These are phyloP conservation scores for Colletotrichum sp. DNA, from an alignment of 2,329 filamentous ascomycete genomes.

Conservation along the genomic window DNA sequence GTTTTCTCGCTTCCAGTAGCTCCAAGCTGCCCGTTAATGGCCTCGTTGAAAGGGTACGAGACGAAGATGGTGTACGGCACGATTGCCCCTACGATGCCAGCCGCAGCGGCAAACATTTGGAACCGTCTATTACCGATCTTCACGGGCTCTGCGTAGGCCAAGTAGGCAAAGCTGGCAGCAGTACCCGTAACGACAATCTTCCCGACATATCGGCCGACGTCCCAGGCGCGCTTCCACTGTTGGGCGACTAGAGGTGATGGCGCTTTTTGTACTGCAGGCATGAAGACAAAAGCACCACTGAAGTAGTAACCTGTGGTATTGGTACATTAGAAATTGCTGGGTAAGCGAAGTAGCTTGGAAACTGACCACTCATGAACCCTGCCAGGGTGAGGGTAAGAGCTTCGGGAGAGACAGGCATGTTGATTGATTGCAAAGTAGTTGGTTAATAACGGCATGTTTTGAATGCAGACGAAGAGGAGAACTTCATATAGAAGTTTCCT, in stretches of 20 bases:
- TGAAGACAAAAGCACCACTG: not conserved
- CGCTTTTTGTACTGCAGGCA: not conserved
- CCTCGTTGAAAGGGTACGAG: not conserved
- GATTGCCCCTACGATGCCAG: not conserved
- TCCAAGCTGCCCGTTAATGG: not conserved
- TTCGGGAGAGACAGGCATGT: not conserved
- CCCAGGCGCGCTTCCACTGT: not conserved
- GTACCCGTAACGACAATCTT: not conserved
- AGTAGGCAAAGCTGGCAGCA: not conserved
- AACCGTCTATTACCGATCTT: fast-evolving
- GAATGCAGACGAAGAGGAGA: fast-evolving
- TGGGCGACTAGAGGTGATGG: fast-evolving
- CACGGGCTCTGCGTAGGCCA: not conserved
- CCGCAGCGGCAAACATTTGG: not conserved
- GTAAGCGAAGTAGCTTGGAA: fast-evolving
- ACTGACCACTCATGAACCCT: not conserved
- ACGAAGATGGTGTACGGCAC: not conserved
- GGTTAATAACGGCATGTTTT: no score
- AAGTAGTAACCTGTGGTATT: not conserved
- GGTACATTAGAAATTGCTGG: fast-evolving
- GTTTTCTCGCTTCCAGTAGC: fast-evolving
- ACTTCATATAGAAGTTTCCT: fast-evolving
- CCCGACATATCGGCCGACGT: not conserved
- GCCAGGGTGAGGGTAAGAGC: not conserved
- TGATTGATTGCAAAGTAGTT: not conserved